phyloP scores from a whole-genome alignment of 2,329 filamentous ascomycete genomes.

The Aureobasidium sp. region DNA sequence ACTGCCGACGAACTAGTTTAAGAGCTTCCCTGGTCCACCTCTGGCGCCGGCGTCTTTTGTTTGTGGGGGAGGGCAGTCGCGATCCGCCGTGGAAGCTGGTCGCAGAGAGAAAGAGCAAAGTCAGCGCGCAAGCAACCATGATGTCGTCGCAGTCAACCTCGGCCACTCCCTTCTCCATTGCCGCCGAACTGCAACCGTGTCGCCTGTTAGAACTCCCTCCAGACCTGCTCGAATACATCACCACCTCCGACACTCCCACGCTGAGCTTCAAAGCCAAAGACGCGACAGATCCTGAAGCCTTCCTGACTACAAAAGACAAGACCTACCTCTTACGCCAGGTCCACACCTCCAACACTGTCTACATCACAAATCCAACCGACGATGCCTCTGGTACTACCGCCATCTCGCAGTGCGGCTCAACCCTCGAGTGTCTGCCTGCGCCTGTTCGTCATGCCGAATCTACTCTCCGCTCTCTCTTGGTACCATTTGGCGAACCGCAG shows the following conservation, averaged over 20 bases:
- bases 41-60: neutral
- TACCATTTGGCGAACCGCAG: slow-evolving; percentile 30
- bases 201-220: slow-evolving; percentile 55
- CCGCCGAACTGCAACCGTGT: slow-evolving; percentile 46
- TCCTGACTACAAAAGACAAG: slow-evolving; percentile 52
- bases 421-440: slow-evolving; percentile 35
- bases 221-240: slow-evolving; percentile 49
- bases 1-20: neutral
- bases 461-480: slow-evolving; percentile 33
- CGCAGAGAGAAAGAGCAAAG: neutral
- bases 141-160: slow-evolving; percentile 9
- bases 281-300: slow-evolving; percentile 35
- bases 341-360: slow-evolving; percentile 58
- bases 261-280: slow-evolving; percentile 35
- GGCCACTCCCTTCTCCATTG: slow-evolving; percentile 38
- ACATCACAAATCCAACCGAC: slow-evolving; percentile 40
- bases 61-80: neutral
- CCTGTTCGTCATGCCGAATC: slow-evolving; percentile 30
- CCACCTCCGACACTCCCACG: slow-evolving; percentile 39
- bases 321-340: slow-evolving; percentile 58
- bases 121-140: neutral
- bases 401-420: slow-evolving; percentile 39
- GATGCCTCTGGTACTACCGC: slow-evolving; percentile 26
- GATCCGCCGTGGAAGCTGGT: neutral
- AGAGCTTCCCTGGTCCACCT: neutral